phyloP scores from a whole-genome alignment of 208 protist genomes.

The Trypanosoma conorhini region DNA sequence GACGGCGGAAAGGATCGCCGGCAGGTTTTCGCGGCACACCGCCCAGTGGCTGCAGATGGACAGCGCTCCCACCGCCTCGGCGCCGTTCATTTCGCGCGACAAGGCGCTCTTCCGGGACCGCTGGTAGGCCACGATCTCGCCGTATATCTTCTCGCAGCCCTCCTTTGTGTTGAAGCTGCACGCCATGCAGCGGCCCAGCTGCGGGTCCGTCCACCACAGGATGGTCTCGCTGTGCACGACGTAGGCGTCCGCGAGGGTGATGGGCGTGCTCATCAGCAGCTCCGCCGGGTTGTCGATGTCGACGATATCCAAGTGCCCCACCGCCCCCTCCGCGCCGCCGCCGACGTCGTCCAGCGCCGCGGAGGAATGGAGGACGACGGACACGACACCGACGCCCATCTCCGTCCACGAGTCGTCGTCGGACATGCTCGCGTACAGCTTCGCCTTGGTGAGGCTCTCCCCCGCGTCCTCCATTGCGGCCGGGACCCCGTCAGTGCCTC shows the following conservation, averaged over 20 bases:
- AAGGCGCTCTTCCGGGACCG: conserved; percentile 11
- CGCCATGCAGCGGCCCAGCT: conserved; percentile 64
- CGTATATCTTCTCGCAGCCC: conserved; percentile 54
- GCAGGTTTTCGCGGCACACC: conserved; percentile 58
- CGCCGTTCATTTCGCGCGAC: conserved; percentile 7
- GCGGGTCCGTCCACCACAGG: conserved; percentile 69
- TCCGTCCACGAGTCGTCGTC: conserved; percentile 56
- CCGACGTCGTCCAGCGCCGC: conserved; percentile 14
- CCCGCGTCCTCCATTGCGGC: conserved; percentile 16
- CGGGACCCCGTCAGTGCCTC: conserved; percentile 11
- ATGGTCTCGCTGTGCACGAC: conserved; percentile 68
- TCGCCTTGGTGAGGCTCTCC: conserved; percentile 69
- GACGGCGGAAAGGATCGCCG: conserved; percentile 49
- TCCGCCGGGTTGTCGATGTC: conserved; percentile 54
- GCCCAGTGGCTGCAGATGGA: conserved; percentile 41
- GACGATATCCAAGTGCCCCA: conserved; percentile 50
- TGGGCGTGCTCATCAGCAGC: conserved; percentile 63
- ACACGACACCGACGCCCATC: conserved; percentile 69
- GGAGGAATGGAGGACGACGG: conserved; percentile 22
- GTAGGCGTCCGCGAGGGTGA: conserved; percentile 66
- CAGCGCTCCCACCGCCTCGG: conserved; percentile 6
- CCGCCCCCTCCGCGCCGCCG: conserved; percentile 24
- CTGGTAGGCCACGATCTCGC: conserved; percentile 53
- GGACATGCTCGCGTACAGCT: conserved; percentile 61
- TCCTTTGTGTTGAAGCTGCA: conserved; percentile 70